Evolutionary conservation across 1,284 basidiomycete genomes (phyloP), one percentile per base, ranked within the genome.

Genomic region (Ceratobasidium sp.): DNA sequence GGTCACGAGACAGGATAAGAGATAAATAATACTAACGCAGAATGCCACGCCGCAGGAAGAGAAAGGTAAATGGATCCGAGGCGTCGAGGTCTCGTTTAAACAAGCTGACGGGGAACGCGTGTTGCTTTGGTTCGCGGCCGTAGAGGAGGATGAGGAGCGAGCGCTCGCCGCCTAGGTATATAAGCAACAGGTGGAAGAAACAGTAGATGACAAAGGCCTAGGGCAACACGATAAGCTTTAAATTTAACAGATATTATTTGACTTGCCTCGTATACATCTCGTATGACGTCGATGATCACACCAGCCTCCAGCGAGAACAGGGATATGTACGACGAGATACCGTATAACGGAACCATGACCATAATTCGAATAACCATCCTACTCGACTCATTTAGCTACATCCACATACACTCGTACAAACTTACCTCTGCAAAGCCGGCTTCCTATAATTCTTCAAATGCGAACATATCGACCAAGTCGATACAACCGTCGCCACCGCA

Each of bases 161-260:
- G 50, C 97, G 90, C 83, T 99, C 97, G 77, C 97, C 97, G 48
- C 97, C 97, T 12, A 98, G 91, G 84, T 97, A 97, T 56, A 91
- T 91, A 13, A 96, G 87, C 50, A 96, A 89, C 20, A 96, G 89
- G 52, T 92, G 90, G 83, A 96, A 94, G 86, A 96, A 96, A 81
- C 92, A 96, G 85, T 99, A 98, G 82, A 98, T 98, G 59, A 98
- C 96, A 83, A 98, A 98, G 0, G 96, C 96, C 95, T 96, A 80
- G 12, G 28, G 38, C 12, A 52, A 66, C 26, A 56, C 40, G 48
- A 56, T 10, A 48, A 44, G 73, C 78, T 56, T 38, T 40, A 26
- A 23, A 6, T 15, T 57, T n/a, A 17, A 33, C 20, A 71, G 26
- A 15, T n/a, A 42, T 48, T 42, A 9, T 33, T 13, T 26, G 64